These are phyloP conservation scores for Apiospora phragmitis DNA, from an alignment of 2,329 filamentous ascomycete genomes.

Conservation along the genomic window DNA sequence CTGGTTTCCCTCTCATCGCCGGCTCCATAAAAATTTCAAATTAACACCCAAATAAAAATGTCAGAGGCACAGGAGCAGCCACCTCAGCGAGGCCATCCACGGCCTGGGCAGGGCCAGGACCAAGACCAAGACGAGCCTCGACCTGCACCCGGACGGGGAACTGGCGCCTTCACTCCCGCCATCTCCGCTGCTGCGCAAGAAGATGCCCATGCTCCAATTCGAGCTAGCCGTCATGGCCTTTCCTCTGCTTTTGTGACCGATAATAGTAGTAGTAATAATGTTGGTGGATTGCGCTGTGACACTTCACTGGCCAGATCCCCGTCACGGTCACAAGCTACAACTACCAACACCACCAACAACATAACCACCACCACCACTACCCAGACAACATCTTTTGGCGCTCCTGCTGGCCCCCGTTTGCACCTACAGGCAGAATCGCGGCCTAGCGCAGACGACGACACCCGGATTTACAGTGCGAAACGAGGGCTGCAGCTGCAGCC, in stretches of 20 bases:
- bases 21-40: constrained; percentile 6
- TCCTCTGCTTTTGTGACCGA: constrained; percentile 1
- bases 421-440: not conserved
- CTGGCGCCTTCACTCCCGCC: constrained; percentile 6
- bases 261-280: constrained; percentile 7
- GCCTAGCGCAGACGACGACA: not conserved
- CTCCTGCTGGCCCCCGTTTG: constrained; percentile 5
- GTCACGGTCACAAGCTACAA: constrained; percentile 8
- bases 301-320: constrained; percentile 6
- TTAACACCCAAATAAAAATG: constrained; percentile 8
- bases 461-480: constrained; percentile 2
- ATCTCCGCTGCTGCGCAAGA: constrained; percentile 7
- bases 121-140: constrained; percentile 5
- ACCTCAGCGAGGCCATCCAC: constrained; percentile 5
- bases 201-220: not conserved
- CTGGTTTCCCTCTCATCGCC: constrained; percentile 5
- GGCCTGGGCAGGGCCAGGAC: not conserved
- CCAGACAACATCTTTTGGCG: constrained; percentile 2
- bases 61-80: constrained; percentile 7
- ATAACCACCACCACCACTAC: not conserved
- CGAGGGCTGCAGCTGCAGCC: constrained; percentile 9
- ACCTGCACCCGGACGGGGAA: constrained; percentile 6
- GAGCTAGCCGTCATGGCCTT: constrained; percentile 5
- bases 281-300: constrained; percentile 7
- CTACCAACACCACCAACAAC: constrained; percentile 7